Base-by-base conservation (phyloP, 1,139 yeast genomes). In the Pichia sp. region DNA sequence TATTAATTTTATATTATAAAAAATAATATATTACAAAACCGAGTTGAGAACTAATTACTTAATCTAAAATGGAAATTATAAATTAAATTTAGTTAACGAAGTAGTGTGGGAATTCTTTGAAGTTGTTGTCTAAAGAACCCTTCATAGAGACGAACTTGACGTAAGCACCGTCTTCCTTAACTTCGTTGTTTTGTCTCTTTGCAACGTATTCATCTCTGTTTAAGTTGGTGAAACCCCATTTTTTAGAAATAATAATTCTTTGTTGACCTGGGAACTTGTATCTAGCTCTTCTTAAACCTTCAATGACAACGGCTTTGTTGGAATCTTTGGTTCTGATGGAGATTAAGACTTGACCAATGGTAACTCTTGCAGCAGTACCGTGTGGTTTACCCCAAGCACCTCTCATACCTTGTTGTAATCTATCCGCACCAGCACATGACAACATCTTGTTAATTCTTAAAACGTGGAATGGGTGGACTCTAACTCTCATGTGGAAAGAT, bases 321-420 rank as follows among this genome's bases (percentile, higher is more conserved):
- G 82, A 76, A 76, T 92, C 98, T 82, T 83, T 92, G 75, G 97
- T 87, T 82, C 98, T 90, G 72, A 89, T 90, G 63, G 98, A 92
- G 78, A 92, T 82, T 72, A 92, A 83, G 72, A 92, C 83, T 80
- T 92, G 98, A 70, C 98, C 98, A 74, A 92, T 92, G 77, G 78
- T 78, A 71, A 92, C 98, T 78, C 98, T 90, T 68, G 98, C 98
- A 66, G 97, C 98, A 69, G 90, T 82, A 80, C 98, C 98, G 68
- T 90, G 96, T 68, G 98, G 98, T 80, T 92, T 92, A 87, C 98
- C 98, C 97, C 97, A 92, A 70, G 98, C 98, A 82, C 95, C 95
- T 87, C 98, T 90, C 98, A 92, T 92, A 87, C 98, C 98, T 80
- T 94, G 97, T 81, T 92, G 98, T 78, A 92, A 83, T 86, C 98